phyloP scores from a whole-genome alignment of 352 stramenopile genomes.

The Phytophthora hybrid region DNA sequence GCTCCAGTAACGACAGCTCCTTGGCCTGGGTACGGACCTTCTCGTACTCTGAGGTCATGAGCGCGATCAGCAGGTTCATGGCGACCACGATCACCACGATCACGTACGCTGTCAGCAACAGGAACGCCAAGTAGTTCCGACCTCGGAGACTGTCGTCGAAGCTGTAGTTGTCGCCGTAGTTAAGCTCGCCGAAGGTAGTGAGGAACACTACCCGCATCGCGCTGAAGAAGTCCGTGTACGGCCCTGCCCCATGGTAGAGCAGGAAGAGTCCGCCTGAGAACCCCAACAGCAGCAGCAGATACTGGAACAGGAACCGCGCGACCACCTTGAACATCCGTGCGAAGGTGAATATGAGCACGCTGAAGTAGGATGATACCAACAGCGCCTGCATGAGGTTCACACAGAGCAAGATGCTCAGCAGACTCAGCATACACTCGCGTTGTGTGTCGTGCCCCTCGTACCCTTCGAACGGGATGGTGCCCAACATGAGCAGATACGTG shows the following conservation, averaged over 20 bases:
- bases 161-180: slow-evolving; percentile 65
- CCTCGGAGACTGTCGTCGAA: slow-evolving; percentile 45
- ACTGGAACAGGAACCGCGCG: slow-evolving; percentile 61
- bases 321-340: slow-evolving; percentile 67
- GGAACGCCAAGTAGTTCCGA: slow-evolving; percentile 52
- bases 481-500: slow-evolving; percentile 57
- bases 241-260: slow-evolving; percentile 51
- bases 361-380: slow-evolving; percentile 67
- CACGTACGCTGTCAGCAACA: slow-evolving; percentile 60
- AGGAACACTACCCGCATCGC: slow-evolving; percentile 65
- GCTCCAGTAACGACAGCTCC: slow-evolving; percentile 55
- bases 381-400: slow-evolving; percentile 67
- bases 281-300: slow-evolving; percentile 57
- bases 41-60: slow-evolving; percentile 75
- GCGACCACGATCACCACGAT: slow-evolving; percentile 65
- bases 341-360: slow-evolving; percentile 74
- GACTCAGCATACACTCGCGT: slow-evolving; percentile 58
- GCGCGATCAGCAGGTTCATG: slow-evolving; percentile 60
- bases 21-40: slow-evolving; percentile 62
- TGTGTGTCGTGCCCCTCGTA: slow-evolving; percentile 43
- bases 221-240: slow-evolving; percentile 57
- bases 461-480: slow-evolving; percentile 58
- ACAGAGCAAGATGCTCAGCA: slow-evolving; percentile 61
- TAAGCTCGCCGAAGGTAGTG: slow-evolving; percentile 64
- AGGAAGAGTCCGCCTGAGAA: slow-evolving; percentile 60